Percentiles rank a stretch among this genome's conserved stretches.
Conservation (phyloP, 2,329 filamentous ascomycete species). For the Stylonectria norvegica region DNA sequence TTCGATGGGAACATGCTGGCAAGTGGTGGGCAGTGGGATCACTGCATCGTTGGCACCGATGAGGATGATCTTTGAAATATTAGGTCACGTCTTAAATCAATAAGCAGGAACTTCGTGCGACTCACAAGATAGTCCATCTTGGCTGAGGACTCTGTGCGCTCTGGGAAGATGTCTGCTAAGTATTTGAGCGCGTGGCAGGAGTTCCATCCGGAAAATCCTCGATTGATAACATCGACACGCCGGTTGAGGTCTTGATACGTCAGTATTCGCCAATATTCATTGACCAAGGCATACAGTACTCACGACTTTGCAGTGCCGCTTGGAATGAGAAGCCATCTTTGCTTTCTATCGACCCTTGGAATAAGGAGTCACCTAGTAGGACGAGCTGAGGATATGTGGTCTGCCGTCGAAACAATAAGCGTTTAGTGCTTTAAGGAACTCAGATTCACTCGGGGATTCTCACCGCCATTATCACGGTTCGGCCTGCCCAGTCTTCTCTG, state of each 20-base stretch:
- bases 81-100: too few species aligned
- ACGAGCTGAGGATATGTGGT: constrained; percentile 68
- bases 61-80: constrained; percentile 62
- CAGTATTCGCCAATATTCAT: neutral
- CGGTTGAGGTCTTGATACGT: constrained; percentile 62
- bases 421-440: constrained; percentile 1
- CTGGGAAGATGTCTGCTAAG: constrained; percentile 67
- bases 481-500: too few species aligned
- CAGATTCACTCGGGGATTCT: constrained; percentile 3
- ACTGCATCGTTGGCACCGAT: constrained; percentile 90
- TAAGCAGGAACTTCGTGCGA: constrained; percentile 2
- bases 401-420: constrained; percentile 26
- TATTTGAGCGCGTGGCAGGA: constrained; percentile 69
- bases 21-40: constrained; percentile 56
- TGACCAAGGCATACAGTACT: constrained; percentile 25
- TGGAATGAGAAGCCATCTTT: constrained; percentile 71
- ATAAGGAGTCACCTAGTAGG: constrained; percentile 87
- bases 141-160: constrained; percentile 53
- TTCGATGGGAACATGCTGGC: constrained; percentile 75
- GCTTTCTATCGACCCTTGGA: constrained; percentile 63
- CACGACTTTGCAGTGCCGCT: constrained; percentile 66
- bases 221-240: constrained; percentile 80
- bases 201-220: constrained; percentile 84
- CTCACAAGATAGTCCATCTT: constrained; percentile 66
- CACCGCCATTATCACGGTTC: constrained; percentile 26